Evolutionary conservation across 345 rosid genomes (phyloP), one percentile per base, ranked within the genome.

Genomic region (Tarenaya hassleriana): DNA sequence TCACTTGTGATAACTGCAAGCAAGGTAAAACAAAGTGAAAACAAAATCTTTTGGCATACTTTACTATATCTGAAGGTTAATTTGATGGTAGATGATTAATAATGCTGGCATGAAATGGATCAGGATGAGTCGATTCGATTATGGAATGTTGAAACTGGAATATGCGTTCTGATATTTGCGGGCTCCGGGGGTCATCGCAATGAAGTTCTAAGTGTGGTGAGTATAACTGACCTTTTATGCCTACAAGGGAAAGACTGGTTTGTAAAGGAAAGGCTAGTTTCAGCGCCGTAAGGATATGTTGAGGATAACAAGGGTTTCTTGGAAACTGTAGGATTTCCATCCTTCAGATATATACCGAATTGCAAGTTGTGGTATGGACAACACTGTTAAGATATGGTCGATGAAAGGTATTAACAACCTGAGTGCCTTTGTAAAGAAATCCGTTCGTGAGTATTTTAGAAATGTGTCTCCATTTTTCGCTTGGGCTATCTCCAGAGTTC

Each of bases 131-230:
- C 98, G 0, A 88, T 91, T 69, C 79, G 98, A 47, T 68, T 91
- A 52, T 87, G 98, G 96, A 91, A 91, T 71, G 82, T 84, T 72
- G 88, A 91, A 52, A 84, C 96, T 38, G 96, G 98, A 62, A 84
- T 91, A 56, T 91, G 98, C 70, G 76, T 91, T 63, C 71, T 91
- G 77, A 75, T 91, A 73, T 87, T 91, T 77, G 83, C 98, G 73
- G 98, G 98, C 63, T 90, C 94, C 19, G 95, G 95, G 61, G 98
- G 98, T 40, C 98, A 91, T 44, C 95, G 96, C 61, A 88, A 92
- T 43, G 98, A 92, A 79, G 96, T 91, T 60, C 55, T 91, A 64
- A 88, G 98, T 59, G 98, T 91, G 84, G 98, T 87, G 52, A 71
- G 84, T 63, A 46, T 12, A 5, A 18, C 24, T 54, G 18, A 33